Percentiles rank a stretch among this genome's conserved stretches.
These are phyloP conservation scores for Aspergillus steynii DNA, from an alignment of 495 filamentous ascomycete species.

Conservation along the genomic window DNA sequence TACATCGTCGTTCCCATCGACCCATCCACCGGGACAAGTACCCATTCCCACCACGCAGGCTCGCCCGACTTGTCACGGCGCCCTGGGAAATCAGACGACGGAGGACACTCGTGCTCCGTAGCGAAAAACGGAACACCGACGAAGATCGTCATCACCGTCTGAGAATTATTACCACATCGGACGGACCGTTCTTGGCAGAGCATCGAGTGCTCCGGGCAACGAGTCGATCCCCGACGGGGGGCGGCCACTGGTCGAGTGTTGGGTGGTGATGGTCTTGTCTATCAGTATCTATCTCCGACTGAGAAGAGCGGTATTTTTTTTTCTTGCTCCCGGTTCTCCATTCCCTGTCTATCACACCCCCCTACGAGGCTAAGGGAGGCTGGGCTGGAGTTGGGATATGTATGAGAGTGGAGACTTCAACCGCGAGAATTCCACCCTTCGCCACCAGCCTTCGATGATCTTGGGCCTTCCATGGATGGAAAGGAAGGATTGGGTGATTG, in stretches of 20 bases:
- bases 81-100: not conserved
- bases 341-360: not conserved
- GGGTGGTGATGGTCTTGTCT: not conserved
- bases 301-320: not conserved
- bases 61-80: not conserved
- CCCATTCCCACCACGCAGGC: not conserved
- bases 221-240: conserved; percentile 12
- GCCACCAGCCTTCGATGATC: not conserved
- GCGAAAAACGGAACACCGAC: not conserved
- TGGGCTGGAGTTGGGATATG: not conserved
- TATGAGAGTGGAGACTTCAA: not conserved
- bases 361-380: not conserved
- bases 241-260: not conserved
- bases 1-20: not conserved
- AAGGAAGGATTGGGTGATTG: not conserved
- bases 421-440: not conserved
- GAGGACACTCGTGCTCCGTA: conserved; percentile 2
- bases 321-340: too few species aligned
- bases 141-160: conserved; percentile 15
- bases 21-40: not conserved
- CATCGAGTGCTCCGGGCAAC: conserved; percentile 1
- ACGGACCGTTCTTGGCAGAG: not conserved
- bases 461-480: not conserved
- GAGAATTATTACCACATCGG: conserved; percentile 3
- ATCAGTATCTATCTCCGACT: not conserved